Evolutionary conservation across 1,284 basidiomycete species (phyloP), one percentile per base, ranked within the genome.

Genomic region (Veloboletus limbatus): DNA sequence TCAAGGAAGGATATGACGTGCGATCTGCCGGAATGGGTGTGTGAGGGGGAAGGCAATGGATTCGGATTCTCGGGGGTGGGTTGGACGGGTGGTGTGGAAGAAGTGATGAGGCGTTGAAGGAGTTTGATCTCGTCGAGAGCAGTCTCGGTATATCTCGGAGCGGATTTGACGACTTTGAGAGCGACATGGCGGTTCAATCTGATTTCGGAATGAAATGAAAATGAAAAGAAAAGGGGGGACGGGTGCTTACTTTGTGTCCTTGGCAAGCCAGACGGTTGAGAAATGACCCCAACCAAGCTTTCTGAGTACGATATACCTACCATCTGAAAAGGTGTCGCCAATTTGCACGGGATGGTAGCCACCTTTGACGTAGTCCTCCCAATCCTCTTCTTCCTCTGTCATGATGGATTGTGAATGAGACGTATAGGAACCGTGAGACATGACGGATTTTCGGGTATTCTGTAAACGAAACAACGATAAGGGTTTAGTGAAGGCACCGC

Each of bases 201-300:
- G 71, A 70, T 55, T 47, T 42, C 26, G 27, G 7, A 16, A 28
- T 33, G 35, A 48, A 54, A 47, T 37, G 18, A 27, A 43, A 49
- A 45, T 34, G 33, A 41, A 42, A 35, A 18, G 20, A 33, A 11
- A 35, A 18, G 2, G 8, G 24, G 9, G 10, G 14, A 21, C n/a
- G 33, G 24, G 22, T 16, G 44, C 63, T 38, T 67, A 94, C 92
- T 83, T 88, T 65, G 77, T 78, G 66, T 96, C 92, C 59, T 82
- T 83, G 24, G 92, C 91, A 0, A 96, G 77, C 92, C 92, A 96
- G 9, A 96, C 92, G 1, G 92, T 94, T 1, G 87, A 91, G 70
- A 99, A 99, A 69, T 99, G 97, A 34, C 97, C 96, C 87, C 96
- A 99, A 26, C 96, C 97, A 11, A 99, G 83, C 70, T 99, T 99